Conservation (phyloP, 1,284 basidiomycete genomes). For the Ceratobasidium sp. region DNA sequence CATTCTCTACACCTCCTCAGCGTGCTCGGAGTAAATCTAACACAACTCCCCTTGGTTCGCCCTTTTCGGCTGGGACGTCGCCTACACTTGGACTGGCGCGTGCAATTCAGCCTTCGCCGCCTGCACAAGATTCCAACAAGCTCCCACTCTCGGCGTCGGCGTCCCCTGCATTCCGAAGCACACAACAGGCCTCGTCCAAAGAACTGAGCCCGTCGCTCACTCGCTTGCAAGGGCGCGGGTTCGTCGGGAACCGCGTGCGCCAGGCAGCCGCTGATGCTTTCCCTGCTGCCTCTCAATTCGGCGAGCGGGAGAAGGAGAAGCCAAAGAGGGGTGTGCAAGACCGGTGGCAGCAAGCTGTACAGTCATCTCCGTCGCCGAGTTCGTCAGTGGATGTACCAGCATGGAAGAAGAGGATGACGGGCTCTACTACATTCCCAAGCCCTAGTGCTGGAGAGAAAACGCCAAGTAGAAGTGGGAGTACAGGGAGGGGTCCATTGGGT, state of each 20-base stretch:
- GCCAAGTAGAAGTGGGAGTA: neutral
- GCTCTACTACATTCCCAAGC: slow-evolving; percentile 12
- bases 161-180: slow-evolving; percentile 68
- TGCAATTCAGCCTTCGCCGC: slow-evolving; percentile 63
- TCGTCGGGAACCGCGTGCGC: slow-evolving; percentile 77
- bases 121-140: slow-evolving; percentile 48
- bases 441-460: neutral
- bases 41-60: slow-evolving; percentile 36
- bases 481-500: neutral
- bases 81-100: slow-evolving; percentile 64
- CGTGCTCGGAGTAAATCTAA: slow-evolving; percentile 50
- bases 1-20: slow-evolving; percentile 53
- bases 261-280: slow-evolving; percentile 59
- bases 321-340: slow-evolving; percentile 63
- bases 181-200: slow-evolving; percentile 61
- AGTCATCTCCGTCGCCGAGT: slow-evolving; percentile 22
- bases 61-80: slow-evolving; percentile 47
- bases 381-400: neutral
- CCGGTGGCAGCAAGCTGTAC: slow-evolving; percentile 63
- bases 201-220: slow-evolving; percentile 82
- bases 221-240: slow-evolving; percentile 80
- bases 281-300: slow-evolving; percentile 18
- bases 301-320: slow-evolving; percentile 46
- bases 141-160: slow-evolving; percentile 54
- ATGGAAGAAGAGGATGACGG: slow-evolving; percentile 24